Percentiles rank a stretch among this genome's conserved stretches.
Conservation (phyloP, 1,139 yeast species). For the Suhomyces guaymorum region DNA sequence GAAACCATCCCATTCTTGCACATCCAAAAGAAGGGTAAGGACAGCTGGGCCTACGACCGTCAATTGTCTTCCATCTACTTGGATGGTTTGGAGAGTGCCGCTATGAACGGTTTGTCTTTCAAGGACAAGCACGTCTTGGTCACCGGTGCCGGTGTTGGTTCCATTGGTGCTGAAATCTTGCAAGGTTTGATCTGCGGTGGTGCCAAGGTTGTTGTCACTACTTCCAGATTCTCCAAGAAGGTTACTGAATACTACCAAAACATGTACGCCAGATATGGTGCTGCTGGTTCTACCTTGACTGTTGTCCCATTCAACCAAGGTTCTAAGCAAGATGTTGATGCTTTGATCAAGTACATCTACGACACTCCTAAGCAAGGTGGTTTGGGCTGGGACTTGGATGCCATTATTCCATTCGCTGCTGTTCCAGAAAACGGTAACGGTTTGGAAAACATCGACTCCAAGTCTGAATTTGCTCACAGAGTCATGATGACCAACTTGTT, state of each 20-base stretch:
- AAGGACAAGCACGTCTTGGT: conserved; percentile 85
- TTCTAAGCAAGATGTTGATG: conserved; percentile 88
- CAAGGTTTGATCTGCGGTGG: conserved; percentile 97
- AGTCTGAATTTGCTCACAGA: conserved; percentile 96
- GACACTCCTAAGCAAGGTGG: conserved; percentile 82
- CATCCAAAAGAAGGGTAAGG: conserved; percentile 71
- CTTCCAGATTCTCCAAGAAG: conserved; percentile 90
- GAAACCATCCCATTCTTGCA: conserved; percentile 95
- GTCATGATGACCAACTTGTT: conserved; percentile 95
- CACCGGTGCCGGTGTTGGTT: conserved; percentile 99
- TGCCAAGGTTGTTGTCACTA: conserved; percentile 94
- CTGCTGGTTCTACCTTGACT: conserved; percentile 84
- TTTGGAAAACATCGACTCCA: conserved; percentile 87
- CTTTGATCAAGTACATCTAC: conserved; percentile 82
- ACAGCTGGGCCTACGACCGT: conserved; percentile 87
- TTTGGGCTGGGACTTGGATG: conserved; percentile 97
- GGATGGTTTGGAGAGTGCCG: conserved; percentile 90
- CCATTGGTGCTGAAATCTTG: conserved; percentile 95
- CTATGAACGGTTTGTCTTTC: conserved; percentile 88
- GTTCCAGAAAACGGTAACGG: conserved; percentile 98
- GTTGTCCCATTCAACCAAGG: conserved; percentile 99
- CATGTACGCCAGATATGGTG: conserved; percentile 89
- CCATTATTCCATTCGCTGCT: conserved; percentile 95
- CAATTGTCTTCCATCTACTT: conserved; percentile 74
- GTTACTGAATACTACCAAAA: conserved; percentile 96